Evolutionary conservation across 73 alveolate species (phyloP).

Genomic region (Stentor coeruleus): DNA sequence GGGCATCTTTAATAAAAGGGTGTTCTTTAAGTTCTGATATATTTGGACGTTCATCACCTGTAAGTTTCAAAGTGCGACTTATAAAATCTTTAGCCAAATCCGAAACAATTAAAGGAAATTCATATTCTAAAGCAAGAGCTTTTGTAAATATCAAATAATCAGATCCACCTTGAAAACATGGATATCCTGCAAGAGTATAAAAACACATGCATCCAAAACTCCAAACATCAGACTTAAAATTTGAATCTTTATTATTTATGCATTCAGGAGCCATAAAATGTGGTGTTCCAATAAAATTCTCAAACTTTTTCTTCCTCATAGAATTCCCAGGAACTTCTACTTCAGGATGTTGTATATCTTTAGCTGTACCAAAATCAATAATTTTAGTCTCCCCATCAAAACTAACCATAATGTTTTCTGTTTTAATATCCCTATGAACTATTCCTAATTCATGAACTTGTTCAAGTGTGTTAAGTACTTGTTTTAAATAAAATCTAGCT

Average conservation of each 20-base stretch:
- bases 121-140: constrained; percentile 34
- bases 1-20: background rate
- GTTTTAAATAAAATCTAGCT: background rate
- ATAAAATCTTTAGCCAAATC: background rate
- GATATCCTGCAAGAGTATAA: constrained; percentile 38
- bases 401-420: constrained; percentile 46
- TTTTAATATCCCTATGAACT: constrained; percentile 58
- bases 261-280: constrained; percentile 66
- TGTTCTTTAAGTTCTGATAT: constrained; percentile 12
- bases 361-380: constrained; percentile 52
- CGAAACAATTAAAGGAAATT: constrained; percentile 26
- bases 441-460: constrained; percentile 21
- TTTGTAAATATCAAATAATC: constrained; percentile 39
- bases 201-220: constrained; percentile 41
- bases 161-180: constrained; percentile 44
- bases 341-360: constrained; percentile 42
- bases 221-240: constrained; percentile 41
- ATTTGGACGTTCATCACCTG: constrained; percentile 17
- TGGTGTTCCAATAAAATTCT: constrained; percentile 63
- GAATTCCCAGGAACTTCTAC: constrained; percentile 50
- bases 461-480: background rate
- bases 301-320: constrained; percentile 34
- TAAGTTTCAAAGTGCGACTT: background rate
- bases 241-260: constrained; percentile 47
- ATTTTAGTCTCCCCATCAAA: constrained; percentile 31